Evolutionary conservation across 129 eudicot genomes (phyloP), one percentile per base, ranked within the genome.

Genomic region (Flaveria sonorensis): DNA sequence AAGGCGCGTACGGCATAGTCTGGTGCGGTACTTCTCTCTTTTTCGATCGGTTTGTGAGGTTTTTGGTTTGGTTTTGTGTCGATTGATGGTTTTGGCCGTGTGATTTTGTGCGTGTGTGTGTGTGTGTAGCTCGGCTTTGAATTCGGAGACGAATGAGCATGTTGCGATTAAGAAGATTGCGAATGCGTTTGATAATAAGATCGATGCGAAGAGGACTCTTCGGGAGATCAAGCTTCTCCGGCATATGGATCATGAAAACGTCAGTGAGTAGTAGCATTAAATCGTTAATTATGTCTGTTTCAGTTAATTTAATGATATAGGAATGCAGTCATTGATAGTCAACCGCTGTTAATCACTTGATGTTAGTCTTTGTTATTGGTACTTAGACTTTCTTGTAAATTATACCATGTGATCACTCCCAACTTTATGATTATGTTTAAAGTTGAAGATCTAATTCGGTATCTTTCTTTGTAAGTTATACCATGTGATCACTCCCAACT

Each of bases 221-320:
- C 88, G 96, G 15, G 98, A 93, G 68, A 88, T 93, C 76, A 93
- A 88, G 87, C 94, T 93, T 66, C 91, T 87, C 6, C 83, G 92
- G 21, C 90, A 88, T 73, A 86, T 93, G 96, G 95, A 88, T 87
- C 98, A 93, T 87, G 98, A 93, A 81, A 93, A 93, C 73, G 98
- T 92, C 73, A 81, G 98, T 92, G 85, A 78, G 83, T 77, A 21
- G 71, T 83, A 16, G 59, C 48, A 7, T 23, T 45, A 11, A 36
- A 45, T 45, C 3, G 2, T 45, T 78, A 13, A n/a, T 39, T 26
- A 23, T 39, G 7, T 42, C 24, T 76, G 30, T 19, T 73, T 62
- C 43, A 7, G 28, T 20, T 61, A 59, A 45, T 43, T 46, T 57
- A 16, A 24, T 55, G 15, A 19, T 46, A 62, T 79, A 36, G 21